Percentiles rank a stretch among this genome's conserved stretches.
These are phyloP conservation scores for Quercus aquifolioides DNA, from an alignment of 306 rosid species.

Conservation along the genomic window DNA sequence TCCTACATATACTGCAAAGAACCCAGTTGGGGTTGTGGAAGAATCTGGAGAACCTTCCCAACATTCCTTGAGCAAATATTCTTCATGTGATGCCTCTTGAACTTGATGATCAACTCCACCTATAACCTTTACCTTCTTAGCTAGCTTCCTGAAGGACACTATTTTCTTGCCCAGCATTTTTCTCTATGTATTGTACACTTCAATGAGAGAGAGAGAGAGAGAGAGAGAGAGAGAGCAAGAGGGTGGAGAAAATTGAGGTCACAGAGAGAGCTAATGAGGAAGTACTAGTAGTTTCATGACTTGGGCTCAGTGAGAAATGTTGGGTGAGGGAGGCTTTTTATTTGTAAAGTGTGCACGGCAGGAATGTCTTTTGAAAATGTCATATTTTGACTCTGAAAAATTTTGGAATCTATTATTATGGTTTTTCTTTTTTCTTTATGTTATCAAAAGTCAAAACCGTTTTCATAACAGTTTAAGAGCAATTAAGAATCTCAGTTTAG, in stretches of 20 bases:
- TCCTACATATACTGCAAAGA: conserved; percentile 70
- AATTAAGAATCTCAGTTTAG: neutral
- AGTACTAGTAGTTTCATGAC: neutral
- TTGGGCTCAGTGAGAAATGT: conserved; percentile 13
- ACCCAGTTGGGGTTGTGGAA: conserved; percentile 65
- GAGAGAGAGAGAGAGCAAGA: neutral
- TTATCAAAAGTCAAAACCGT: neutral
- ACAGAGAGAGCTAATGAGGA: conserved; percentile 3
- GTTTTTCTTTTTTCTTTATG: neutral
- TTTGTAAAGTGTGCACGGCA: conserved; percentile 16
- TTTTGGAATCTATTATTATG: neutral
- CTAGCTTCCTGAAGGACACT: conserved; percentile 59
- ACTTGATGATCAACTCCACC: conserved; percentile 20
- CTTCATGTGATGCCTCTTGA: conserved; percentile 23
- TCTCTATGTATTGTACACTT: neutral
- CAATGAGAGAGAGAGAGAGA: neutral
- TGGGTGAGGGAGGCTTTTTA: conserved; percentile 10
- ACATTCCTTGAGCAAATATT: conserved; percentile 38
- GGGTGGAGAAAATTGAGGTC: neutral
- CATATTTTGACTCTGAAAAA: neutral
- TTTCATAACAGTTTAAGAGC: neutral
- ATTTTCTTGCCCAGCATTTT: conserved; percentile 63
- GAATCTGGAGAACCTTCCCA: conserved; percentile 26
- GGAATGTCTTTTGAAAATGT: conserved; percentile 21
- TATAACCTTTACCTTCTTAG: conserved; percentile 49